Evolutionary conservation across 2,329 filamentous ascomycete genomes (phyloP).

Genomic region (Cytospora mali): DNA sequence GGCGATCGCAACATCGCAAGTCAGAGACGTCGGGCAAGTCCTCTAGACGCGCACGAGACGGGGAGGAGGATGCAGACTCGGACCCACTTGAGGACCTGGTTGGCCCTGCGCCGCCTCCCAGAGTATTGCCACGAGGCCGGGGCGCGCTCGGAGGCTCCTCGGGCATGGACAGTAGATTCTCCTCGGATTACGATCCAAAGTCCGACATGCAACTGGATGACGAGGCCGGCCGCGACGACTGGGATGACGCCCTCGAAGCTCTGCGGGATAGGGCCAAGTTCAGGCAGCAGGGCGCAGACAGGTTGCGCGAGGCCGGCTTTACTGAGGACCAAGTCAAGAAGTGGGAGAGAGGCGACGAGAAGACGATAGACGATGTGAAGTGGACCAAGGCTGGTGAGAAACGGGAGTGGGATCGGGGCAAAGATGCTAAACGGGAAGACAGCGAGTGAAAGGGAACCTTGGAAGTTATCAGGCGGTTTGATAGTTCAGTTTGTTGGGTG

Average conservation of each 20-base stretch:
- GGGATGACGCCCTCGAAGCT: conserved; percentile 79
- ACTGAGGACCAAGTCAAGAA: conserved; percentile 72
- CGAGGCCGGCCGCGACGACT: conserved; percentile 62
- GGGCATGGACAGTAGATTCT: conserved; percentile 81
- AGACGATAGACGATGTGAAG: conserved; percentile 65
- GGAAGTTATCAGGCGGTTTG: no score
- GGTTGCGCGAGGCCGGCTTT: conserved; percentile 78
- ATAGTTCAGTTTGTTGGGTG: background rate
- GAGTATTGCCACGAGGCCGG: conserved; percentile 65
- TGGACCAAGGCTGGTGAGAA: conserved; percentile 73
- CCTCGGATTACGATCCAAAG: conserved; percentile 61
- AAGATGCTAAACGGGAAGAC: conserved; percentile 36
- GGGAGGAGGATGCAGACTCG: conserved; percentile 50
- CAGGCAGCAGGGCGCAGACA: conserved; percentile 73
- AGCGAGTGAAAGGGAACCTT: conserved; percentile 2
- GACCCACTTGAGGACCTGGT: conserved; percentile 78
- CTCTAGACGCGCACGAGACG: conserved; percentile 24
- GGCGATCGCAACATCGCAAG: background rate
- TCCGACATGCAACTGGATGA: conserved; percentile 58
- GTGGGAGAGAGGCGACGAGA: conserved; percentile 66
- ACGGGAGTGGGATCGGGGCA: conserved; percentile 63
- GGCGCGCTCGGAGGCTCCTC: conserved; percentile 64
- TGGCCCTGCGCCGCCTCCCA: conserved; percentile 67
- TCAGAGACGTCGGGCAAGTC: conserved; percentile 12
- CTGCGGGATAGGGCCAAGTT: conserved; percentile 79